These are phyloP conservation scores for Aspergillus sp. DNA, from an alignment of 2,329 filamentous ascomycete species.

Conservation along the genomic window DNA sequence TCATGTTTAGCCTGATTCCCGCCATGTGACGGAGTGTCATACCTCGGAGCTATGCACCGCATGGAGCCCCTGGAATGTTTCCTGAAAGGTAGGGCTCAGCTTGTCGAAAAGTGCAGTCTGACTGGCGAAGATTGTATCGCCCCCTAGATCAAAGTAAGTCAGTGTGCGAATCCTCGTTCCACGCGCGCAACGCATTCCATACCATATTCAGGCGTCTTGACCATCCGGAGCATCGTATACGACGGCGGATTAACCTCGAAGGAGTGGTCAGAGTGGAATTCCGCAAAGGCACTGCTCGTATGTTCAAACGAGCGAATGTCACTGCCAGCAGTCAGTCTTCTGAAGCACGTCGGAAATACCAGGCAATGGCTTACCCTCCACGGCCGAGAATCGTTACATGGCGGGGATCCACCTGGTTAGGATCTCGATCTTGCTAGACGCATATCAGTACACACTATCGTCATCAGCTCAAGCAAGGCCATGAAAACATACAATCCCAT, in stretches of 20 bases:
- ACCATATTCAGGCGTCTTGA: constrained; percentile 13
- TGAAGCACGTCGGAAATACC: not conserved
- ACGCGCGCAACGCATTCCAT: not conserved
- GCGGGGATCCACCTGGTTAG: constrained; percentile 9
- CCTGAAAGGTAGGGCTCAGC: constrained; percentile 5
- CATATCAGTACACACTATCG: not conserved
- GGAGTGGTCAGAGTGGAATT: constrained; percentile 8
- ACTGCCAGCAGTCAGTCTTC: not conserved
- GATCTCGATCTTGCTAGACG: constrained; percentile 8
- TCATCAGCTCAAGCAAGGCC: not conserved
- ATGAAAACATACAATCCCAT: constrained; percentile 10
- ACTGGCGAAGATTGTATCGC: constrained; percentile 4
- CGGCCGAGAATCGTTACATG: constrained; percentile 13
- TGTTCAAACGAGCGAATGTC: constrained; percentile 10
- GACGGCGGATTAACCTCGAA: constrained; percentile 9
- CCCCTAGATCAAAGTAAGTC: not conserved
- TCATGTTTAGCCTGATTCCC: not conserved
- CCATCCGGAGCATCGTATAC: constrained; percentile 7
- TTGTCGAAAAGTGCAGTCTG: constrained; percentile 12
- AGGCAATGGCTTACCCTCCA: constrained; percentile 2
- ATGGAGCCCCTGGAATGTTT: constrained; percentile 5
- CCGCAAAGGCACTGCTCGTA: not conserved
- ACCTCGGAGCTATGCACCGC: constrained; percentile 10
- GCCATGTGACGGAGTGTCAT: not conserved
- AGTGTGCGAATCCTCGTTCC: too few relatives aligned